phyloP scores from a whole-genome alignment of 2,329 filamentous ascomycete genomes.

The Xylariaceae sp. region DNA sequence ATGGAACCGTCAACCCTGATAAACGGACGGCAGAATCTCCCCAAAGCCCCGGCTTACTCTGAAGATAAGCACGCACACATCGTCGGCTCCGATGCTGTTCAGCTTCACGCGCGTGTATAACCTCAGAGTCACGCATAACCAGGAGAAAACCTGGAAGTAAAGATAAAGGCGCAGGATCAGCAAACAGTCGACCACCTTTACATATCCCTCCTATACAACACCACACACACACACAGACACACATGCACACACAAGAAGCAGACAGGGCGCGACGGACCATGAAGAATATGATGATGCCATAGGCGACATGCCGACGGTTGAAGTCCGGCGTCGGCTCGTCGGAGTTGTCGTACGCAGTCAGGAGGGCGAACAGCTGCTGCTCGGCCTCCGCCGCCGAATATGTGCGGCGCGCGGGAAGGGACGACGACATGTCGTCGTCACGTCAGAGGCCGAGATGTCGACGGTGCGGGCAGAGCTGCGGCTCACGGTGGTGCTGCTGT shows the following conservation, averaged over 20 bases:
- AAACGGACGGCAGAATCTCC: too few relatives aligned
- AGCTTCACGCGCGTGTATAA: slow-evolving; percentile 22
- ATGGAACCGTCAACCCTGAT: too few relatives aligned
- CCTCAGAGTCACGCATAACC: slow-evolving; percentile 19
- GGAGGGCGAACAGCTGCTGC: slow-evolving; percentile 11
- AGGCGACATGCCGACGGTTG: slow-evolving; percentile 12
- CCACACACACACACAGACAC: too few relatives aligned
- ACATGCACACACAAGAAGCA: too few relatives aligned
- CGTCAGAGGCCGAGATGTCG: too few relatives aligned
- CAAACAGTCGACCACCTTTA: background rate
- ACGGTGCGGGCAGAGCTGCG: too few relatives aligned
- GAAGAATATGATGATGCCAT: slow-evolving; percentile 17
- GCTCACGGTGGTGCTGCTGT: too few relatives aligned
- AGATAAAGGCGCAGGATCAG: slow-evolving; percentile 2
- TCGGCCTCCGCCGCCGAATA: slow-evolving; percentile 2
- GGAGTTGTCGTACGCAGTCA: slow-evolving; percentile 20
- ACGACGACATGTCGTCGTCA: too few relatives aligned
- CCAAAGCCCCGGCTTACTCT: slow-evolving; percentile 21
- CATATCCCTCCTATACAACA: too few relatives aligned
- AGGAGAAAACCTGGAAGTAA: slow-evolving; percentile 21
- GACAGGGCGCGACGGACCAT: slow-evolving; percentile 12
- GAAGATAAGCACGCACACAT: slow-evolving; percentile 27
- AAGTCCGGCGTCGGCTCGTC: slow-evolving; percentile 14
- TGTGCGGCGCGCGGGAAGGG: background rate
- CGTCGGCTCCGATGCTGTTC: slow-evolving; percentile 26